These are phyloP conservation scores for Zygosaccharomyces pseudorouxii DNA, from an alignment of 805 yeast species.

Conservation along the genomic window DNA sequence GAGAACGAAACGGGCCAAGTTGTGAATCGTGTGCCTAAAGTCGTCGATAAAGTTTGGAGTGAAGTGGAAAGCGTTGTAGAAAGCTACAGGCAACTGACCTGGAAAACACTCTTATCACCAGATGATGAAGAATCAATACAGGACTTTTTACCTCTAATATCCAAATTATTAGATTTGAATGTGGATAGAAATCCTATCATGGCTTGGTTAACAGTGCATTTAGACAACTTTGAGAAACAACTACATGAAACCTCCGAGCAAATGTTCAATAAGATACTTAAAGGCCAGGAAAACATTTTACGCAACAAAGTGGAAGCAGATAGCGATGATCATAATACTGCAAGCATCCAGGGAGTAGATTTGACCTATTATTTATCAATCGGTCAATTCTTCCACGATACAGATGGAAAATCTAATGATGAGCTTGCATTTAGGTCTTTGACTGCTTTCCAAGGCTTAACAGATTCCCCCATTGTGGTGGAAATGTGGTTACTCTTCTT, in stretches of 20 bases:
- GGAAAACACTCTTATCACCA: constrained; percentile 42
- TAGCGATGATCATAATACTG: constrained; percentile 13
- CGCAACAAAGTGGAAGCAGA: constrained; percentile 22
- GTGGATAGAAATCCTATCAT: constrained; percentile 58
- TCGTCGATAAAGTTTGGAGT: constrained; percentile 51
- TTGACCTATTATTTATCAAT: constrained; percentile 33
- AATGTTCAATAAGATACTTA: constrained; percentile 38
- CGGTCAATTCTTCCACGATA: constrained; percentile 23
- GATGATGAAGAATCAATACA: constrained; percentile 23
- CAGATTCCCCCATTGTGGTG: constrained; percentile 51
- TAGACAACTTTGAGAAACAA: constrained; percentile 37
- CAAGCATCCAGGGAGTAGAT: constrained; percentile 28
- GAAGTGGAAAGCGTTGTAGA: constrained; percentile 52
- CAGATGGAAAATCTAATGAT: constrained; percentile 6
- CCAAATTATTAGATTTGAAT: constrained; percentile 59
- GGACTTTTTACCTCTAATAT: constrained; percentile 41
- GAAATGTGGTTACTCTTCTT: constrained; percentile 56
- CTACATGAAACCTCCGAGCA: constrained; percentile 42
- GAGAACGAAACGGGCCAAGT: constrained; percentile 28
- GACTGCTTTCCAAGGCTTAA: constrained; percentile 29
- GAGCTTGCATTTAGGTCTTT: constrained; percentile 7
- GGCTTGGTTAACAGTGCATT: constrained; percentile 55
- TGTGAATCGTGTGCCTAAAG: constrained; percentile 23
- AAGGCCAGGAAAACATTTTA: constrained; percentile 39
- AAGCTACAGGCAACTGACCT: constrained; percentile 48